Percentiles rank a stretch among this genome's conserved stretches.
Evolutionary conservation across 371 early-diverging fungal genomes (phyloP).

Genomic region (Coemansia sp.): DNA sequence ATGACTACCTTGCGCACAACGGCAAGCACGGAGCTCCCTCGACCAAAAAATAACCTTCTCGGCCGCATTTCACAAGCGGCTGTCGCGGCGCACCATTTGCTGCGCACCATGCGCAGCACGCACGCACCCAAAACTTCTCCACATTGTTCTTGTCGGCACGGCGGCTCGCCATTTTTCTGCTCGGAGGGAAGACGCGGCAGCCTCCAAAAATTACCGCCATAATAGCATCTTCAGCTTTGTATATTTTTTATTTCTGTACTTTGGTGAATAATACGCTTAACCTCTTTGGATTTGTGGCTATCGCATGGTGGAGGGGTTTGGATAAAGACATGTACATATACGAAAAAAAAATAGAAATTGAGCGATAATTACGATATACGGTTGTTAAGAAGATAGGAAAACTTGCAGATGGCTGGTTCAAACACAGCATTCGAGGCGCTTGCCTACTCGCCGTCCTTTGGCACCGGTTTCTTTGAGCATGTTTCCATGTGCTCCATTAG

Average conservation of each 20-base stretch:
- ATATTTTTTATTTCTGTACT: slow-evolving; percentile 2
- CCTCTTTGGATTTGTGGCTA: neutral
- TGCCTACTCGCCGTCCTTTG: neutral
- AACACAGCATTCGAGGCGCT: neutral
- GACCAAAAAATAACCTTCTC: neutral
- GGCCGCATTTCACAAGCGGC: neutral
- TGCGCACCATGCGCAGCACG: neutral
- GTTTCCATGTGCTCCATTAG: slow-evolving; percentile 25
- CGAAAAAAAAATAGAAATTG: neutral
- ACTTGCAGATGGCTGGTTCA: too few species aligned
- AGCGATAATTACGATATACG: neutral
- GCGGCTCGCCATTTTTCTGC: neutral
- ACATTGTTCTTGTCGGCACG: neutral
- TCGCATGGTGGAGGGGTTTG: neutral
- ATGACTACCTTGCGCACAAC: slow-evolving; percentile 15
- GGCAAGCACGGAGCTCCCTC: slow-evolving; percentile 1
- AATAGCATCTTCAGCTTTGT: neutral
- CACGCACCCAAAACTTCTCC: neutral
- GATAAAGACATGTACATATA: neutral
- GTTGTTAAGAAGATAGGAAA: neutral
- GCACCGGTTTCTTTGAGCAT: slow-evolving; percentile 15
- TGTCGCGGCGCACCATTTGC: neutral
- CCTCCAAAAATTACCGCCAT: neutral
- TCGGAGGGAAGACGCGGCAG: neutral
- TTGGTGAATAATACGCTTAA: slow-evolving; percentile 2